Conservation (phyloP, 768 basidiomycete genomes). For the Mycena crocata region DNA sequence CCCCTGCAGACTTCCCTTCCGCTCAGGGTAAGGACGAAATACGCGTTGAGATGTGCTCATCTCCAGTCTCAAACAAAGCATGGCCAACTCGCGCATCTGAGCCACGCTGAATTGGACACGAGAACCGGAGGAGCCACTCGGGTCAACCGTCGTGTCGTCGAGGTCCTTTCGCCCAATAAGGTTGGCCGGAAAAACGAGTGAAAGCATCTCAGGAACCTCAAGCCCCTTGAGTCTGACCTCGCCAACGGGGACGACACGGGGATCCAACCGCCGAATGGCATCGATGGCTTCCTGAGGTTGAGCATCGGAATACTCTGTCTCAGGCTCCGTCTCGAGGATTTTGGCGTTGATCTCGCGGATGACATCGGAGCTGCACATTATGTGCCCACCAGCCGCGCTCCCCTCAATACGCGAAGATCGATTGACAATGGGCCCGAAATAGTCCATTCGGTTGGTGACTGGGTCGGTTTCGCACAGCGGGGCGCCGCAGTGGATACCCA, state of each 20-base stretch:
- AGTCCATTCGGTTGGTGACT: slow-evolving; percentile 96
- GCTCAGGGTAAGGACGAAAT: slow-evolving; percentile 60
- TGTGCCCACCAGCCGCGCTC: slow-evolving; percentile 90
- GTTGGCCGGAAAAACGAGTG: slow-evolving; percentile 83
- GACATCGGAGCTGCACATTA: slow-evolving; percentile 91
- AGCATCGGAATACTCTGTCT: slow-evolving; percentile 69
- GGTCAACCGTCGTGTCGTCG: slow-evolving; percentile 45
- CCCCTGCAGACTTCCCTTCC: slow-evolving; percentile 56
- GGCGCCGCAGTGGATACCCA: slow-evolving; percentile 95
- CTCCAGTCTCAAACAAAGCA: slow-evolving; percentile 84
- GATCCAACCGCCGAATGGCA: slow-evolving; percentile 77
- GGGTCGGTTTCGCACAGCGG: slow-evolving; percentile 94
- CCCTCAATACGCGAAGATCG: slow-evolving; percentile 88
- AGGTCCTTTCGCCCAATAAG: slow-evolving; percentile 79
- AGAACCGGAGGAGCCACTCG: slow-evolving; percentile 52
- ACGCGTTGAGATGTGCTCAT: slow-evolving; percentile 73
- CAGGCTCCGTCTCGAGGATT: slow-evolving; percentile 63
- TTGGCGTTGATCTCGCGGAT: slow-evolving; percentile 82
- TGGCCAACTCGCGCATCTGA: slow-evolving; percentile 79
- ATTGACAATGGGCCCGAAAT: slow-evolving; percentile 97
- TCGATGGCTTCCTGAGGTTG: slow-evolving; percentile 75
- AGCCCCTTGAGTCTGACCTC: slow-evolving; percentile 95
- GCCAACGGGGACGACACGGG: slow-evolving; percentile 80
- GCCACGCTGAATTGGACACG: slow-evolving; percentile 77
- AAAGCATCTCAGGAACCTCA: slow-evolving; percentile 89